phyloP scores from a whole-genome alignment of 2,329 filamentous ascomycete species.

The Fusarium pilosicola region DNA sequence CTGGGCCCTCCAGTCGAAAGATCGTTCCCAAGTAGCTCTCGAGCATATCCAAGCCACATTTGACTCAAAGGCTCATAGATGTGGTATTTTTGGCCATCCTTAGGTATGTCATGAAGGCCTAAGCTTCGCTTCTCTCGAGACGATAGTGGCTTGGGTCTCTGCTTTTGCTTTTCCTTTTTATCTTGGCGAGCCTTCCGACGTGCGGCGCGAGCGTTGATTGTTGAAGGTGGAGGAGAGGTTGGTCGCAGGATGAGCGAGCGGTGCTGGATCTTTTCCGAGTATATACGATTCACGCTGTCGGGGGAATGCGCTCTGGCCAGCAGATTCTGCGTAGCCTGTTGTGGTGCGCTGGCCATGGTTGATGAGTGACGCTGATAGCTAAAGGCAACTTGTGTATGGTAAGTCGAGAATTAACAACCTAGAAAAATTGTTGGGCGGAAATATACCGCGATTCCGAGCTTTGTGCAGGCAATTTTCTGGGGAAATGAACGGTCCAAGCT shows the following conservation, averaged over 20 bases:
- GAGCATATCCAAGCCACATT: slow-evolving; percentile 87
- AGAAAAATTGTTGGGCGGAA: slow-evolving; percentile 27
- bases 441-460: slow-evolving; percentile 19
- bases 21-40: slow-evolving; percentile 77
- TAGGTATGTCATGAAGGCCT: slow-evolving; percentile 78
- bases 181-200: slow-evolving; percentile 61
- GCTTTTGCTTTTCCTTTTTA: slow-evolving; percentile 58
- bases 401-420: background rate
- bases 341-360: slow-evolving; percentile 50
- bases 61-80: slow-evolving; percentile 81
- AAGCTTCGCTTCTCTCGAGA: slow-evolving; percentile 79
- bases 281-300: slow-evolving; percentile 75
- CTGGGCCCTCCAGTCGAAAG: slow-evolving; percentile 64
- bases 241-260: slow-evolving; percentile 83
- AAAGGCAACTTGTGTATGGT: background rate
- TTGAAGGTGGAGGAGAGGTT: slow-evolving; percentile 71
- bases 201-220: slow-evolving; percentile 65
- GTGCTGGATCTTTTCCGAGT: slow-evolving; percentile 83
- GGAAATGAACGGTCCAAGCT: slow-evolving; percentile 35
- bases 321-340: slow-evolving; percentile 67
- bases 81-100: slow-evolving; percentile 69
- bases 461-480: slow-evolving; percentile 25
- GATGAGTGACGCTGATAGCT: background rate
- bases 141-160: slow-evolving; percentile 75
- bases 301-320: slow-evolving; percentile 83